Conservation (phyloP, 768 basidiomycete species). For the Tulasnella calospora region DNA sequence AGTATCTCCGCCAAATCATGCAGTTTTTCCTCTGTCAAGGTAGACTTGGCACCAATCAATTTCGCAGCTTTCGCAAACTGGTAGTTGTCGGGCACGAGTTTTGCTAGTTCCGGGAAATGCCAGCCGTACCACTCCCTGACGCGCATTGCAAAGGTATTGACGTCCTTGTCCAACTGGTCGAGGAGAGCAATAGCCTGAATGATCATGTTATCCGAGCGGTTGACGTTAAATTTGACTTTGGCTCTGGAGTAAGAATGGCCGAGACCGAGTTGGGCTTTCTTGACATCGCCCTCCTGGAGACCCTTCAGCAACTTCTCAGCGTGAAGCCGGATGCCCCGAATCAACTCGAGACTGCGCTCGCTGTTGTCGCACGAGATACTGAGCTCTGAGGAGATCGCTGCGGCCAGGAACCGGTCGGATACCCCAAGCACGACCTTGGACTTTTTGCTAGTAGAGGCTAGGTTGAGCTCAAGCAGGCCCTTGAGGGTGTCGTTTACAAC, state of each 20-base stretch:
- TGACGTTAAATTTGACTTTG: slow-evolving; percentile 97
- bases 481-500: slow-evolving; percentile 79
- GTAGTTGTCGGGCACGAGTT: slow-evolving; percentile 88
- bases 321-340: slow-evolving; percentile 89
- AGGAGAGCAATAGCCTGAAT: slow-evolving; percentile 98
- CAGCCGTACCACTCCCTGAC: slow-evolving; percentile 99
- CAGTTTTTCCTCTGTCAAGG: slow-evolving; percentile 70
- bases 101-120: slow-evolving; percentile 96
- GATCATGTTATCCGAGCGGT: slow-evolving; percentile 98
- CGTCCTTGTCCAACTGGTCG: slow-evolving; percentile 98
- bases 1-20: slow-evolving; percentile 72
- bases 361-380: slow-evolving; percentile 75
- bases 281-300: slow-evolving; percentile 80
- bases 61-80: slow-evolving; percentile 82
- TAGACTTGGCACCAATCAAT: slow-evolving; percentile 86
- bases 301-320: slow-evolving; percentile 85
- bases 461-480: slow-evolving; percentile 80
- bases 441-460: slow-evolving; percentile 69
- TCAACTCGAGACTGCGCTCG: slow-evolving; percentile 73
- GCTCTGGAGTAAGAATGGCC: slow-evolving; percentile 97
- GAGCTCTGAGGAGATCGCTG: slow-evolving; percentile 68
- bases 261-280: slow-evolving; percentile 90
- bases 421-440: slow-evolving; percentile 68
- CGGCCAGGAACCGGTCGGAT: slow-evolving; percentile 67
- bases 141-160: slow-evolving; percentile 98